Evolutionary conservation across 2,329 filamentous ascomycete species (phyloP), one percentile per base, ranked within the genome.

Genomic region (Coniochaeta sp.): DNA sequence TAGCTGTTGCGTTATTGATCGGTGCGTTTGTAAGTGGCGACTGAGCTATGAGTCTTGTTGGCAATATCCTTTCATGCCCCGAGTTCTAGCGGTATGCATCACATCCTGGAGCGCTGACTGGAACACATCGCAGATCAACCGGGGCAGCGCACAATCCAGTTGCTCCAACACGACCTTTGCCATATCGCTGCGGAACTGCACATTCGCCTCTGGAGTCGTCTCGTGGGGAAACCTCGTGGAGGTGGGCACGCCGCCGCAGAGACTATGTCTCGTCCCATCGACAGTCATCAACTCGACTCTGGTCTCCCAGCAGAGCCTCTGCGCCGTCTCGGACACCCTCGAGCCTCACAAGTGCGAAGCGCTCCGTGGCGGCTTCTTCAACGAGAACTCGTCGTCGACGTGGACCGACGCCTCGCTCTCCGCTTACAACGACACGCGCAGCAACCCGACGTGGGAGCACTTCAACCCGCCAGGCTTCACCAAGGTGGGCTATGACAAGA

Each of bases 221-320:
- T 14, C 59, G 4, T 60, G 59, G 59, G 59, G 59, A 40, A 52
- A 58, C 34, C 55, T 60, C 8, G 55, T 60, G 8, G 59, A 60
- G 24, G 59, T 60, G 3, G 59, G 59, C 55, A 60, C 59, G n/a
- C 59, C 59, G 28, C 55, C 55, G 24, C 59, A 60, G 55, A 40
- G 59, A 24, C 55, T 60, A 5, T 60, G 59, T 32, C 59, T 60
- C 14, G 59, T 55, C 17, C 59, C 59, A 19, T 60, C 59, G 32
- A 60, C 59, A 28, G 59, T 60, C 55, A 58, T 60, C 59, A 60
- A 60, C 55, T 60, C 59, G 44, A 60, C 59, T 2, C 54, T 60
- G 24, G 55, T 60, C 55, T 60, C 59, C 26, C 59, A 60, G 42
- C 3, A 60, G 55, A 52, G 55, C 12, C 59, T 60, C 26, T 60